Base-by-base conservation (phyloP, 129 eudicot species). In the Saussurea involucrata region DNA sequence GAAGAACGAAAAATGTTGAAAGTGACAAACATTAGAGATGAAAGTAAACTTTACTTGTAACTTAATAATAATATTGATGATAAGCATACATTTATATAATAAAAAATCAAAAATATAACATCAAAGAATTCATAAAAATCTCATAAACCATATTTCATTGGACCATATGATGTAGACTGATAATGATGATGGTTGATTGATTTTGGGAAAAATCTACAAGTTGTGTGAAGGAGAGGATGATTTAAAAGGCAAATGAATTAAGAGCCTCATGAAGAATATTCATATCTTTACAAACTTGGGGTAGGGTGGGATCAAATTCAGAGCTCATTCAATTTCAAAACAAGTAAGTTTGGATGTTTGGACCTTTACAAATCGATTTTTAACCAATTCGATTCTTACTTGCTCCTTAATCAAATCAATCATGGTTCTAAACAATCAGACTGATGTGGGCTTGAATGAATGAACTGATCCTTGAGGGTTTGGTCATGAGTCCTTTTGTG, bases 221-320 rank as follows among this genome's bases (percentile, higher is more conserved):
- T 22, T 83, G 76, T 73, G 76, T 73, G 82, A 55, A 78, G 49
- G 80, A 73, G 72, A 57, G 40, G 8, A 46, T 75, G 40, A 12
- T 63, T 44, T 40, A 57, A 66, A 66, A 68, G 57, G 15, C 34
- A n/a, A 25, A 68, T 58, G 46, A 78, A 67, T 58, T 78, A 67
- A 33, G 61, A 83, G 69, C 86, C 86, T 73, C 77, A 78, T 27
- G 72, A 67, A 73, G 66, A 22, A 64, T 24, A 42, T 82, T 76
- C 77, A 61, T 63, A 76, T 36, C 75, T 81, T 69, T 71, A 67
- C 44, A 60, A 7, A n/a, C 25, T 49, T 29, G 65, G 61, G 74
- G 55, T 65, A 3, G 61, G 36, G n/a, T 72, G 29, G 24, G 75
- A 73, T 80, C 84, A 66, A 60, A 63, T 70, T 60, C 78, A n/a